phyloP scores from a whole-genome alignment of 805 yeast genomes.

The Hemisphaericaspora nanyangensis region DNA sequence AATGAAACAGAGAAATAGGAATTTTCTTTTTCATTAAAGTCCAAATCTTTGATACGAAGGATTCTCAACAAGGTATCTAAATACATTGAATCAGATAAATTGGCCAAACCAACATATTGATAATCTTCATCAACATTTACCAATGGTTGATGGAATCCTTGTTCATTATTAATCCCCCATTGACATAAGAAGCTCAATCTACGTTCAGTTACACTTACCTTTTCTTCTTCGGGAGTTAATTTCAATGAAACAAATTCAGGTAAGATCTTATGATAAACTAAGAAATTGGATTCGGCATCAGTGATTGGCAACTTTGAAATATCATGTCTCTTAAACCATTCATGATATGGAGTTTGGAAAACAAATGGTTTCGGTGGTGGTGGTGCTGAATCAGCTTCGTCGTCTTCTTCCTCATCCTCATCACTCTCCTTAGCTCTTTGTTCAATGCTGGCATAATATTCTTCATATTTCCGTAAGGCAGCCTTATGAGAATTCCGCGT shows the following conservation, averaged over 20 bases:
- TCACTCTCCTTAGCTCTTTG: constrained; percentile 20
- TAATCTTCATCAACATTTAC: constrained; percentile 13
- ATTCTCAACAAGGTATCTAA: constrained; percentile 50
- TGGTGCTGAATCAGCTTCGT: constrained; percentile 22
- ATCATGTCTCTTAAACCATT: constrained; percentile 24
- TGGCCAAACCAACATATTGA: constrained; percentile 55
- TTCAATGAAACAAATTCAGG: constrained; percentile 28
- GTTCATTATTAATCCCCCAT: constrained; percentile 23
- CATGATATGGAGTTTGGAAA: constrained; percentile 30
- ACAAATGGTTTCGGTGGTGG: constrained; percentile 27
- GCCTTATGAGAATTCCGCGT: constrained; percentile 23
- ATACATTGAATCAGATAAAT: constrained; percentile 55
- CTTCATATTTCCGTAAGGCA: constrained; percentile 19
- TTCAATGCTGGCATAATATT: constrained; percentile 17
- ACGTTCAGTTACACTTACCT: constrained; percentile 20
- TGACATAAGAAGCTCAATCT: constrained; percentile 21
- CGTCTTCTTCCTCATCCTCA: constrained; percentile 21
- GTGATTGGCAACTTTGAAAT: constrained; percentile 12
- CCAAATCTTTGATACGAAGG: constrained; percentile 35
- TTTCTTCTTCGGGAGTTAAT: constrained; percentile 20
- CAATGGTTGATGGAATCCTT: constrained; percentile 11
- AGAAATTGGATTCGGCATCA: constrained; percentile 10
- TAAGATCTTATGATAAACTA: constrained; percentile 28
- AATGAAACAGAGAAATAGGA: constrained; percentile 53
- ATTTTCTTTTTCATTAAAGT: constrained; percentile 13